phyloP scores from a whole-genome alignment of 768 basidiomycete genomes.

The Leucocoprinus sp. region DNA sequence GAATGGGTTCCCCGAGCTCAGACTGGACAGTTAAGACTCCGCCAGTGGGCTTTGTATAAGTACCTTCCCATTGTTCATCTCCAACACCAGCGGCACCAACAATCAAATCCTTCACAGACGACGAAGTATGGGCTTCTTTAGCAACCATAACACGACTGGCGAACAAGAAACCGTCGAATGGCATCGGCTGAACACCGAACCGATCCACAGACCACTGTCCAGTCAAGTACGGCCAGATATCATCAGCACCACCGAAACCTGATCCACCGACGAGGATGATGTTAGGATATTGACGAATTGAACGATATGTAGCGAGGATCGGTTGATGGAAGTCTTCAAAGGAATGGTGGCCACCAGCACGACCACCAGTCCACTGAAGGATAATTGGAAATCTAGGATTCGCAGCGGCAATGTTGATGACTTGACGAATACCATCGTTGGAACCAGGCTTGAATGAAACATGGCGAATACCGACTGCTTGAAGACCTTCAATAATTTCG shows the following conservation, averaged over 20 bases:
- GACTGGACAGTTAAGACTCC: slow-evolving; percentile 96
- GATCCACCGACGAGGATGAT: slow-evolving; percentile 89
- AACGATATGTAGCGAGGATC: slow-evolving; percentile 79
- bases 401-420: slow-evolving; percentile 88
- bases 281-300: slow-evolving; percentile 85
- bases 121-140: slow-evolving; percentile 93
- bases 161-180: slow-evolving; percentile 95
- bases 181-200: slow-evolving; percentile 90
- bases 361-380: slow-evolving; percentile 98
- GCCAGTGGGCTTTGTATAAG: slow-evolving; percentile 89
- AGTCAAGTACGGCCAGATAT: slow-evolving; percentile 93
- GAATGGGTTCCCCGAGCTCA: slow-evolving; percentile 97
- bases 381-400: slow-evolving; percentile 97
- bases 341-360: slow-evolving; percentile 97
- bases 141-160: slow-evolving; percentile 98
- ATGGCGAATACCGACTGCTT: slow-evolving; percentile 84
- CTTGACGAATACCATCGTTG: slow-evolving; percentile 95
- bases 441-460: slow-evolving; percentile 98
- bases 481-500: slow-evolving; percentile 86
- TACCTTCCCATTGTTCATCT: slow-evolving; percentile 89
- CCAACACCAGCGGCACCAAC: slow-evolving; percentile 89
- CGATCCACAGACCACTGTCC: slow-evolving; percentile 87
- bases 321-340: slow-evolving; percentile 99
- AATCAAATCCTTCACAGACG: slow-evolving; percentile 94
- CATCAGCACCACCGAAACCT: slow-evolving; percentile 91